Evolutionary conservation across 192 early-diverging fungal species (phyloP), one percentile per base, ranked within the genome.

Genomic region (Pilaira anomala): DNA sequence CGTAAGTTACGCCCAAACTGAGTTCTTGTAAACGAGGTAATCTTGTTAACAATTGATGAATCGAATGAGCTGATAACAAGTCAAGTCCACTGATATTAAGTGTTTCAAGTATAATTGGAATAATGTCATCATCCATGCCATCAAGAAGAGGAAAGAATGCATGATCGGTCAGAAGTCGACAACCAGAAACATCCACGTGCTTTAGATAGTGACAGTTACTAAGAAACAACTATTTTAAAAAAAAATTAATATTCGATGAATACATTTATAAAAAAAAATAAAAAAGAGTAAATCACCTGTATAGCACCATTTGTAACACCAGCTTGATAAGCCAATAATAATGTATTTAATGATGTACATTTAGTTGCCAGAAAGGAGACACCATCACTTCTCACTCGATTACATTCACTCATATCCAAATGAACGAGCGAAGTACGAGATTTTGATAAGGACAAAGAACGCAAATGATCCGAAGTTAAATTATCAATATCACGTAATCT

Each of bases 351-450:
- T 1, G 33, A 40, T 5, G 29, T 36, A 30, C 59, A 62, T 50
- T 62, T 41, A 18, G 9, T 44, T 24, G 70, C 48, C 21, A 72
- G 26, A 19, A 48, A 30, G 16, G 40, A n/a, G 16, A 66, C 56
- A 16, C 59, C 70, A 0, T 60, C 36, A 24, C 52, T 45, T 9
- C 56, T 40, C 53, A 72, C 49, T 16, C 53, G 41, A 11, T 50
- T 42, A 28, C 70, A 72, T 58, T 72, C 70, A 48, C 50, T 66
- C 45, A 72, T 62, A 48, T 72, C 70, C 18, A 66, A 24, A 21
- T 72, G 65, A 1, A 52, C 12, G 33, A 72, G 52, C 19, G 70
- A 48, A 9, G 48, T 30, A 7, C 28, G 22, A 42, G 25, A 48
- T 3, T 44, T 33, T 24, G 19, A 30, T 1, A 36, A 9, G 3